Percentiles rank a stretch among this genome's conserved stretches.
Evolutionary conservation across 2,329 filamentous ascomycete genomes (phyloP).

Genomic region (Aspergillus puulaauensis): DNA sequence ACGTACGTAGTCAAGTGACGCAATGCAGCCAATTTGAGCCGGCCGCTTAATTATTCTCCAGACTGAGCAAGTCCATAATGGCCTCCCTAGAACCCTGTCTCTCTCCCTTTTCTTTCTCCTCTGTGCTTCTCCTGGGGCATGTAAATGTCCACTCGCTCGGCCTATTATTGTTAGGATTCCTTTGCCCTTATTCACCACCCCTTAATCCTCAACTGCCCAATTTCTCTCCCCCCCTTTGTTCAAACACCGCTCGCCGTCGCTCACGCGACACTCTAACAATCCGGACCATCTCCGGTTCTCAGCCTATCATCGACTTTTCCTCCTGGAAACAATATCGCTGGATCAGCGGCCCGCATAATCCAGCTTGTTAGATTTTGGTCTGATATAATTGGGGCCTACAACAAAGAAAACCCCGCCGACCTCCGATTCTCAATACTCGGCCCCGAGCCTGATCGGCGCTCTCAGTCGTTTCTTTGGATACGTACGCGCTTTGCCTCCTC

Average conservation of each 20-base stretch:
- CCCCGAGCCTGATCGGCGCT: not conserved
- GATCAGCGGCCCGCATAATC: not conserved
- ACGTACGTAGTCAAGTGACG: constrained; percentile 5
- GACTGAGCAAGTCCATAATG: constrained; percentile 3
- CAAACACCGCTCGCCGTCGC: not conserved
- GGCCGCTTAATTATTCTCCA: not conserved
- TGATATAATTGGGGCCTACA: not conserved
- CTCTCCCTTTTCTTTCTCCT: not conserved
- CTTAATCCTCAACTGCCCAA: not conserved
- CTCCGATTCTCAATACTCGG: not conserved
- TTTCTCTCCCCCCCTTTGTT: not conserved
- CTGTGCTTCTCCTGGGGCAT: not conserved
- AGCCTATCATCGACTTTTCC: not conserved
- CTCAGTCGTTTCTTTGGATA: constrained; percentile 13
- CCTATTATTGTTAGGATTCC: not conserved
- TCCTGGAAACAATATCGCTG: not conserved
- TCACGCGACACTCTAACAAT: constrained; percentile 11
- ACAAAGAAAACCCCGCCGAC: constrained; percentile 6
- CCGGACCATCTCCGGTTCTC: not conserved
- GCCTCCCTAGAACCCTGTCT: not conserved
- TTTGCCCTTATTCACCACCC: not conserved
- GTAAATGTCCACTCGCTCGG: constrained; percentile 1
- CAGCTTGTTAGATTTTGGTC: not conserved
- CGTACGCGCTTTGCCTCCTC: constrained; percentile 4
- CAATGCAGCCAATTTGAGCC: constrained; percentile 2